A percentile compares a stretch with the other conserved stretches of the same genome.
Conservation (phyloP, 495 filamentous ascomycete species). For the Trichoderma reesei region DNA sequence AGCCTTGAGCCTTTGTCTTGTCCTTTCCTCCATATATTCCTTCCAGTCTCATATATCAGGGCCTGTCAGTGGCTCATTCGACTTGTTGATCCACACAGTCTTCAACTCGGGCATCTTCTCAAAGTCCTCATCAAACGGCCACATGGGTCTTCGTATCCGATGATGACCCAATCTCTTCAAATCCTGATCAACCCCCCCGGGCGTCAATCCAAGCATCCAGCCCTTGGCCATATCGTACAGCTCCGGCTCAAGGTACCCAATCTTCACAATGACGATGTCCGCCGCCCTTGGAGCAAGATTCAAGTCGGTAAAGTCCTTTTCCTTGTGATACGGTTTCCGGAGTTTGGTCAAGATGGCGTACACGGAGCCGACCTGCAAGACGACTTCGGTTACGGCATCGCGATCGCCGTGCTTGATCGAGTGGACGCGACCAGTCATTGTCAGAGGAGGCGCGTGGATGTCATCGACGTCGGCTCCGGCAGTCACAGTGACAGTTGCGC, state of each 20-base stretch:
- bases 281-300: slow-evolving; percentile 35
- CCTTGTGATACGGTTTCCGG: slow-evolving; percentile 49
- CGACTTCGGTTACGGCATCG: slow-evolving; percentile 40
- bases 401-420: slow-evolving; percentile 43
- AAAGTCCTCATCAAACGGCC: slow-evolving; percentile 42
- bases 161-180: slow-evolving; percentile 38
- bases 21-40: too few species aligned
- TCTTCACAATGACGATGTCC: slow-evolving; percentile 50
- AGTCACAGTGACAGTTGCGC: slow-evolving; percentile 42
- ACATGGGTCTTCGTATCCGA: slow-evolving; percentile 44
- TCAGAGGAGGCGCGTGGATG: slow-evolving; percentile 41
- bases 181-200: slow-evolving; percentile 48
- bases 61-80: slow-evolving; percentile 25
- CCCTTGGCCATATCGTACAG: slow-evolving; percentile 45
- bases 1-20: too few species aligned
- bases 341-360: slow-evolving; percentile 46
- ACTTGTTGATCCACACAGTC: slow-evolving; percentile 34
- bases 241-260: slow-evolving; percentile 50
- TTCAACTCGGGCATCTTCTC: slow-evolving; percentile 28
- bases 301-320: slow-evolving; percentile 44
- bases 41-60: slow-evolving; percentile 15
- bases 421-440: slow-evolving; percentile 44
- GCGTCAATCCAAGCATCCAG: slow-evolving; percentile 47
- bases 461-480: slow-evolving; percentile 46
- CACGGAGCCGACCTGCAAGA: slow-evolving; percentile 43